These are phyloP conservation scores for Aspergillus alliaceus DNA, from an alignment of 2,329 filamentous ascomycete genomes.

Conservation along the genomic window DNA sequence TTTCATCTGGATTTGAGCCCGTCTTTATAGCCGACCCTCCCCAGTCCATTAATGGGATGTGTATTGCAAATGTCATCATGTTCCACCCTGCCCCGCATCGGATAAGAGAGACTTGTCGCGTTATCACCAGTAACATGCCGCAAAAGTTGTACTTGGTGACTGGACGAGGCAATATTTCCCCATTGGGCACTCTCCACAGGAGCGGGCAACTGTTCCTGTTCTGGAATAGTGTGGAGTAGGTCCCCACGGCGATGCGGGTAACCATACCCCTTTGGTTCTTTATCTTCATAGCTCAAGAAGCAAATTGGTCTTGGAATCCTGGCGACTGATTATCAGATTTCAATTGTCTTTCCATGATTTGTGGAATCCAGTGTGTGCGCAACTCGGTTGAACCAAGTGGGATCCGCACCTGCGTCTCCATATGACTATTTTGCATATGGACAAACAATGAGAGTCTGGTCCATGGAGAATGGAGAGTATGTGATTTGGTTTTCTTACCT, in stretches of 20 bases:
- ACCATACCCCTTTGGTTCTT: not conserved
- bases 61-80: not conserved
- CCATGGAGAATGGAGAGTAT: too few species aligned
- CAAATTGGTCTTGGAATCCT: not conserved
- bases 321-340: not conserved
- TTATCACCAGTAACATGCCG: not conserved
- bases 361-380: too few species aligned
- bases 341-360: not conserved
- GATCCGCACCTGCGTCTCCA: too few species aligned
- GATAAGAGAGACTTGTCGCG: not conserved
- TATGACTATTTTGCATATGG: too few species aligned
- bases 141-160: not conserved
- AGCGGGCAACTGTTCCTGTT: not conserved
- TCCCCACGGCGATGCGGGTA: not conserved
- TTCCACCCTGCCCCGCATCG: not conserved
- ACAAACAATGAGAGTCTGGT: too few species aligned
- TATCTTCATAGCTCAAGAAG: not conserved
- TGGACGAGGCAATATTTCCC: conserved; percentile 4
- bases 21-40: not conserved
- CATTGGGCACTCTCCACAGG: not conserved
- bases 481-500: too few species aligned
- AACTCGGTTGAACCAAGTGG: too few species aligned
- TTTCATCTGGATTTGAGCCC: not conserved
- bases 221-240: not conserved
- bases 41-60: not conserved